Base-by-base conservation (phyloP, 495 filamentous ascomycete species). In the Choiromyces venosus region DNA sequence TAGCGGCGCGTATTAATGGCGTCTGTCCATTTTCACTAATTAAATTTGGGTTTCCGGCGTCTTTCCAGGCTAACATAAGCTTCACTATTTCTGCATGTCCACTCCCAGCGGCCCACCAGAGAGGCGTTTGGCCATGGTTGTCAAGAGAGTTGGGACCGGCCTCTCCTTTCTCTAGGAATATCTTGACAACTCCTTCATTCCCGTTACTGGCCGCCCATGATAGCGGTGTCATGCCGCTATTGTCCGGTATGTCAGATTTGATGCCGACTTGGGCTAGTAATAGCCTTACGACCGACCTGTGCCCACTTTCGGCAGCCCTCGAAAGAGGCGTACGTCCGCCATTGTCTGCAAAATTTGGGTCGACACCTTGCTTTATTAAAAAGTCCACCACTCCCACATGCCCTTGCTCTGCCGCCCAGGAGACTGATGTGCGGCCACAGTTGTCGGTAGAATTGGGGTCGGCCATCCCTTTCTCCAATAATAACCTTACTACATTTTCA, bases 131-230 rank as follows among this genome's bases (percentile, higher is more conserved):
- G n/a, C n/a, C 64, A 35, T 77, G 19, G 0, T 44, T 37, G 35
- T 78, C 69, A 37, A 37, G 56, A 14, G 42, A 33, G 61, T 80
- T 52, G 1, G 71, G 36, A 38, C 74, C 39, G 19, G 69, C 71
- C n/a, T 66, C 61, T 3, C 66, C 66, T 61, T 68, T 71, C 14
- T 78, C 66, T 21, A 81, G 74, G 29, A 81, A 67, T 37, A 81
- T 3, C 65, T 69, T 37, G 6, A 83, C 76, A 16, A 79, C 70
- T 25, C 5, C 65, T 29, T 67, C 76, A 56, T 78, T 68, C 19
- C 79, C 79, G 39, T 76, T 69, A 44, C 37, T 37, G 44, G 75
- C 67, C 39, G 78, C 78, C 10, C 39, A 9, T 61, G 74, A 78
- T 6, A 80, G 73, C 35, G 78, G 73, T n/a, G 78, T 77, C 39